These are phyloP conservation scores for Saturnispora zaruensis DNA, from an alignment of 805 yeast genomes.

Conservation along the genomic window DNA sequence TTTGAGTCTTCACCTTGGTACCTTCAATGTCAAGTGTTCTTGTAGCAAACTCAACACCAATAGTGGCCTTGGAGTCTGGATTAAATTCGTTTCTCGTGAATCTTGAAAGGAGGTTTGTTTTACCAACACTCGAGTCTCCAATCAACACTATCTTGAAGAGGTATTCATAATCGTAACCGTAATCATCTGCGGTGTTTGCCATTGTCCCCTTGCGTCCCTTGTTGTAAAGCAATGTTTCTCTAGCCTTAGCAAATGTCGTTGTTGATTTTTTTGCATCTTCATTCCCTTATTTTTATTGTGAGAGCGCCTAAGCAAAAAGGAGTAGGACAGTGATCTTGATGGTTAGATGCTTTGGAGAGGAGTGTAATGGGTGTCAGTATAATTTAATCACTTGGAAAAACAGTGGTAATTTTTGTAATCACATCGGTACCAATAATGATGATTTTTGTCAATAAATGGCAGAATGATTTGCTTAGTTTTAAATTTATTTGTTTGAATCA, in stretches of 20 bases:
- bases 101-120: constrained; percentile 85
- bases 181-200: constrained; percentile 33
- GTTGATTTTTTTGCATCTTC: not conserved
- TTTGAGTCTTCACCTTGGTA: constrained; percentile 77
- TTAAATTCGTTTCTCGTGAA: constrained; percentile 95
- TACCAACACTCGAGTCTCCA: constrained; percentile 97
- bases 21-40: constrained; percentile 85
- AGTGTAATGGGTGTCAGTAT: not conserved
- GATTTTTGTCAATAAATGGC: no score
- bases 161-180: constrained; percentile 78
- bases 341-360: not conserved
- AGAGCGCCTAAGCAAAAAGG: not conserved
- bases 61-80: constrained; percentile 87
- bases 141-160: constrained; percentile 88
- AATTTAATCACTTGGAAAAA: no score
- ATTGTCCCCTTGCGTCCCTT: not conserved
- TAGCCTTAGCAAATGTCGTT: no score
- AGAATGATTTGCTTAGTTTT: no score
- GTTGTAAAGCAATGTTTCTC: not conserved
- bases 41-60: constrained; percentile 97
- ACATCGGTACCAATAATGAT: no score
- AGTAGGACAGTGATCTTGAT: not conserved
- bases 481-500: no score
- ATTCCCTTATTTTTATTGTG: not conserved
- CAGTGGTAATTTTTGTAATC: not conserved